Conservation (phyloP, 768 basidiomycete species). For the Inosperma sp. region DNA sequence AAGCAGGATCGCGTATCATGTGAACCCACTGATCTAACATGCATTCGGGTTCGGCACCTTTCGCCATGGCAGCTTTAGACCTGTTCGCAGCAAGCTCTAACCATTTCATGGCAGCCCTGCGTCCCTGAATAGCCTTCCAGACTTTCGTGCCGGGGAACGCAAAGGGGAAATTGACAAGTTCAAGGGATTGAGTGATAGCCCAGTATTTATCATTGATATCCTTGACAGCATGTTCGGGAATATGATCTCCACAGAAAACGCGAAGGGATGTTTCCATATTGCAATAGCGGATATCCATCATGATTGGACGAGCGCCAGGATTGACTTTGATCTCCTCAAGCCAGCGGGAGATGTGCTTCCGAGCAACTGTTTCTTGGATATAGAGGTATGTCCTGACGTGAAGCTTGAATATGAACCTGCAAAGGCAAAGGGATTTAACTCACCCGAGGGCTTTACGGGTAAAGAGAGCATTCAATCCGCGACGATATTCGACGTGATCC, state of each 20-base stretch:
- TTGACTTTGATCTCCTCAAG: slow-evolving; percentile 50
- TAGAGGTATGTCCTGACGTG: slow-evolving; percentile 66
- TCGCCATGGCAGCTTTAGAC: slow-evolving; percentile 79
- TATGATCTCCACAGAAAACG: slow-evolving; percentile 92
- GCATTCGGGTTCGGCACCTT: slow-evolving; percentile 77
- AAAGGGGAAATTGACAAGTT: slow-evolving; percentile 98
- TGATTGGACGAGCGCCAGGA: slow-evolving; percentile 55
- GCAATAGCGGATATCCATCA: slow-evolving; percentile 88
- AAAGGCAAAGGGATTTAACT: slow-evolving; percentile 22
- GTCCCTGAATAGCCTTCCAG: slow-evolving; percentile 86
- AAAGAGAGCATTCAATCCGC: slow-evolving; percentile 85
- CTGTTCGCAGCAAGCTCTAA: slow-evolving; percentile 72
- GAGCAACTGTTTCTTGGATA: slow-evolving; percentile 79
- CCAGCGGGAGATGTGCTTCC: slow-evolving; percentile 74
- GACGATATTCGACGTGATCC: slow-evolving; percentile 89
- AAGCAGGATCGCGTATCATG: slow-evolving; percentile 57
- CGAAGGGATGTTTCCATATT: slow-evolving; percentile 98
- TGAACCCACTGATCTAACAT: slow-evolving; percentile 91
- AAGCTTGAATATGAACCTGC: slow-evolving; percentile 3
- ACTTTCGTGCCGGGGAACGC: slow-evolving; percentile 95
- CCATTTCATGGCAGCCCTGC: slow-evolving; percentile 80
- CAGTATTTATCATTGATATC: slow-evolving; percentile 95
- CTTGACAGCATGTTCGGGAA: slow-evolving; percentile 68
- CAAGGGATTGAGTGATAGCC: slow-evolving; percentile 90
- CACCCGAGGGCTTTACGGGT: slow-evolving; percentile 91